Conservation (phyloP, 1,284 basidiomycete species). For the Dichomitus squalens region DNA sequence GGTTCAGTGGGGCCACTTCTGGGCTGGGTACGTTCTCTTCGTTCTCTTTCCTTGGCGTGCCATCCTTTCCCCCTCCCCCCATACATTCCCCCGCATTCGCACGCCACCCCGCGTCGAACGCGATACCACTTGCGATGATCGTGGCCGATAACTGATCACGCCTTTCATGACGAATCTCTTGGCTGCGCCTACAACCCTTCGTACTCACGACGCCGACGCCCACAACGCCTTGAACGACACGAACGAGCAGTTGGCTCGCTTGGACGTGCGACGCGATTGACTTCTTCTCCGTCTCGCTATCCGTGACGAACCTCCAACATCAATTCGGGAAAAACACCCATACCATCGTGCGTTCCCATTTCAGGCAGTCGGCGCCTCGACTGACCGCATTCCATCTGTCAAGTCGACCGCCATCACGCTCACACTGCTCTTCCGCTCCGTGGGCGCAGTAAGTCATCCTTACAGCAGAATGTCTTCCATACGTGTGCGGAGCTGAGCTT, state of each 20-base stretch:
- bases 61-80: background rate
- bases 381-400: background rate
- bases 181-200: constrained; percentile 14
- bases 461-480: background rate
- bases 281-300: constrained; percentile 85
- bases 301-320: constrained; percentile 53
- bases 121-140: background rate
- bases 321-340: constrained; percentile 53
- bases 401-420: constrained; percentile 88
- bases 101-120: background rate
- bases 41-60: constrained; percentile 6
- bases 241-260: constrained; percentile 61
- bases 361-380: background rate
- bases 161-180: constrained; percentile 4
- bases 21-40: constrained; percentile 39
- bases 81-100: background rate
- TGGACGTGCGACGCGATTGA: constrained; percentile 83
- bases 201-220: background rate
- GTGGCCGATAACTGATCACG: constrained; percentile 6
- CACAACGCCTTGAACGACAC: background rate
- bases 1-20: constrained; percentile 53
- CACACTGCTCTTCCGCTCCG: constrained; percentile 87
- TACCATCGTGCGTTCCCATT: constrained; percentile 50
- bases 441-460: constrained; percentile 68
- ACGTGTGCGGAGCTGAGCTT: background rate